Percentiles rank a stretch among this genome's conserved stretches.
Conservation (phyloP, 768 basidiomycete species). For the Mycena vulgaris region DNA sequence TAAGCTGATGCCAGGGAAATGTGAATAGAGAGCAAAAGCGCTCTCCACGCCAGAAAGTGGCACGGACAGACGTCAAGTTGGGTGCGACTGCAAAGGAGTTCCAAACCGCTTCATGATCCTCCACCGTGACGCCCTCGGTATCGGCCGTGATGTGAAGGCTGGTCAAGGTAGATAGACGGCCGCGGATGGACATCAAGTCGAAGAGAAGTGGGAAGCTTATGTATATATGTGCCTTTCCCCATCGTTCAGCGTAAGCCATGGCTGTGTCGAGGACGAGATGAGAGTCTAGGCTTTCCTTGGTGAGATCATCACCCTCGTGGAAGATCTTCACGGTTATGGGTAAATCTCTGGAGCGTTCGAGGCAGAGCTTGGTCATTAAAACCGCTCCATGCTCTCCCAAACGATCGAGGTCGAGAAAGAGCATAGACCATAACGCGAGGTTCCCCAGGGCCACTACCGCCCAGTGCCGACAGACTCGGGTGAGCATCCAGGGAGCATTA, state of each 20-base stretch:
- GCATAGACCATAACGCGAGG: constrained; percentile 19
- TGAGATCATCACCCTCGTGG: not conserved
- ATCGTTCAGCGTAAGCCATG: not conserved
- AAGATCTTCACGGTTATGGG: constrained; percentile 17
- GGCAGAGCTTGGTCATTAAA: not conserved
- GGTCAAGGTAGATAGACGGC: not conserved
- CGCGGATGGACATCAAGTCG: not conserved
- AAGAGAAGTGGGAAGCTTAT: not conserved
- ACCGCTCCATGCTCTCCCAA: not conserved
- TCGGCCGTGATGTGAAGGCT: not conserved
- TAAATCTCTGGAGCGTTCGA: not conserved
- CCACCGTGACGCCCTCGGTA: too few species aligned
- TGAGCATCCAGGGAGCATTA: constrained; percentile 19
- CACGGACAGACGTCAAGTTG: too few species aligned
- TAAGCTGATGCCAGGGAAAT: constrained; percentile 20
- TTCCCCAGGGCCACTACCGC: constrained; percentile 8
- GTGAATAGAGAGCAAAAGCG: too few species aligned
- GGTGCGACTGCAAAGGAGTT: too few species aligned
- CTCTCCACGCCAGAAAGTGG: too few species aligned
- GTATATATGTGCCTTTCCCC: not conserved
- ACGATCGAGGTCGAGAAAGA: constrained; percentile 11
- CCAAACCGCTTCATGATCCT: too few species aligned
- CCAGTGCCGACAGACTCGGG: constrained; percentile 18
- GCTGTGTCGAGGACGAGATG: constrained; percentile 3
- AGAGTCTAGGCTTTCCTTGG: not conserved